Base-by-base conservation (phyloP, 2,329 filamentous ascomycete genomes). In the Plenodomus tracheiphilus region DNA sequence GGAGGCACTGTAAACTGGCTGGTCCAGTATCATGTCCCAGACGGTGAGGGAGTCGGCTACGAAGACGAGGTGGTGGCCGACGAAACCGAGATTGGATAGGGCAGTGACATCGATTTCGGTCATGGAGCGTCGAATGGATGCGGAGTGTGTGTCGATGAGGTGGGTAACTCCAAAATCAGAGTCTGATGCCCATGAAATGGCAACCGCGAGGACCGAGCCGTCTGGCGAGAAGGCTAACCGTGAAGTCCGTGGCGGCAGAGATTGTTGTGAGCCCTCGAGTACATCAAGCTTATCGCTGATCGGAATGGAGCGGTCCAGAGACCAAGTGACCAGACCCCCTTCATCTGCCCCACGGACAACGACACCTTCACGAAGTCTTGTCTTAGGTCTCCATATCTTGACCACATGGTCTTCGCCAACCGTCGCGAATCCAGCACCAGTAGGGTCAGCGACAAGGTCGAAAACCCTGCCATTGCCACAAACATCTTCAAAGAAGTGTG, bases 11-110 rank as follows among this genome's bases (percentile, higher is more conserved):
- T 87, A 91, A 30, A 83, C 81, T 39, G 92, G 79, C 59, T 86
- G 81, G 62, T 96, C 89, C 42, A 85, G 80, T 7, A 97, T 89
- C 10, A 95, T 81, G 69, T 99, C 89, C 78, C 91, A 96, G 30
- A 96, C 86, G 35, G 84, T 79, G 8, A 97, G 79, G 21, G 84
- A 81, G 37, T 87, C 80, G 0, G 90, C 90, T 1, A 96, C 76
- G 39, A 89, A 81, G 48, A 97, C 78, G 16, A 99, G 75, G 64
- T 87, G 86, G 19, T 86, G 85, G 2, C 85, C 86, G 2, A 94
- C 74, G 44, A 95, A 86, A 4, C 80, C 84, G 22, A 95, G 73
- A n/a, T 82, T 83, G 48, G 85, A 81, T 7, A 91, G 77, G 16
- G 81, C 79, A 5, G 85, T 84, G 43, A 80, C 79, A 73, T 87